A percentile compares a stretch with the other conserved stretches of the same genome.
phyloP scores from a whole-genome alignment of 2,329 filamentous ascomycete species.

The Epichloe brachyelytri region DNA sequence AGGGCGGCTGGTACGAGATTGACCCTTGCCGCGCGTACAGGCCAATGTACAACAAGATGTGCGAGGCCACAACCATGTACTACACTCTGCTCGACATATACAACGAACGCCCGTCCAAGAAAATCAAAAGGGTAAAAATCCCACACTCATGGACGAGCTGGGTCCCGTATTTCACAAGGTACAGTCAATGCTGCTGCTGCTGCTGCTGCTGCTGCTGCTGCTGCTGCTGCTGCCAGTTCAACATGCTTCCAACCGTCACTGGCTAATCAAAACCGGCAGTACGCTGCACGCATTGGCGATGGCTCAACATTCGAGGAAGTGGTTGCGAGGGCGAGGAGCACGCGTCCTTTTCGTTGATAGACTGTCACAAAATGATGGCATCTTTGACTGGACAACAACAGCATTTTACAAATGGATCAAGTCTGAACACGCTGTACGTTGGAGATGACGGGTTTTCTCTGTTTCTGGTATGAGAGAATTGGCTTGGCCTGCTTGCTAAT shows the following conservation, averaged over 20 bases:
- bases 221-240: background rate
- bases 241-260: background rate
- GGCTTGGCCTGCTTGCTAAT: constrained; percentile 2
- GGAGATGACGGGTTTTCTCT: background rate
- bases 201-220: background rate
- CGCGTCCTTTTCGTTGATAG: constrained; percentile 40
- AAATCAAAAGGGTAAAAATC: constrained; percentile 17
- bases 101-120: constrained; percentile 18
- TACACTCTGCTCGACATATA: constrained; percentile 50
- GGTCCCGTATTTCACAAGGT: constrained; percentile 19
- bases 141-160: constrained; percentile 17
- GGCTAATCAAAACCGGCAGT: constrained; percentile 20
- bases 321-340: constrained; percentile 33
- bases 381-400: constrained; percentile 31
- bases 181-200: no score
- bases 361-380: constrained; percentile 27
- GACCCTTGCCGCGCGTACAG: constrained; percentile 44
- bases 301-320: constrained; percentile 39
- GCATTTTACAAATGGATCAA: constrained; percentile 37
- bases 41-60: constrained; percentile 44
- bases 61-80: constrained; percentile 49
- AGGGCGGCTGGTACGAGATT: constrained; percentile 57
- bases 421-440: constrained; percentile 25
- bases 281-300: constrained; percentile 38
- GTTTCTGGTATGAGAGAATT: background rate